Percentiles rank a stretch among this genome's conserved stretches.
These are phyloP conservation scores for Kalanchoe fedtschenkoi DNA, from an alignment of 164 flowering plant species.

Conservation along the genomic window DNA sequence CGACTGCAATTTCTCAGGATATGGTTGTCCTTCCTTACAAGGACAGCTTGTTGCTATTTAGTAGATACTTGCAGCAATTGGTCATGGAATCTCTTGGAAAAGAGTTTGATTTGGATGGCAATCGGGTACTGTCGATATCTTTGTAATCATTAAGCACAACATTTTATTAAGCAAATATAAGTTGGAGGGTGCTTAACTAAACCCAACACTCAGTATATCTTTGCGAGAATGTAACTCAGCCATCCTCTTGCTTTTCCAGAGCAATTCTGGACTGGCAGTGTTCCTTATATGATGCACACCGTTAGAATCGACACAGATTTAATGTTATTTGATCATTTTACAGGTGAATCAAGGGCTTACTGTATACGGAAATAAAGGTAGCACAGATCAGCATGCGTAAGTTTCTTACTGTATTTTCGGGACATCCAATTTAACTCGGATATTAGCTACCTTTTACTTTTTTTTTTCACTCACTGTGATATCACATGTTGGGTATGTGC, in stretches of 20 bases:
- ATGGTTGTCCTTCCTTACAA: constrained; percentile 99
- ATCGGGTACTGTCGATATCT: constrained; percentile 35
- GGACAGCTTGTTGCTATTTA: constrained; percentile 87
- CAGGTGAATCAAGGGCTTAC: constrained; percentile 92
- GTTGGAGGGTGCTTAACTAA: no score
- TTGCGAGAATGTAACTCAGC: no score
- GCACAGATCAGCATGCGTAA: constrained; percentile 99
- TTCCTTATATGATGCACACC: background rate
- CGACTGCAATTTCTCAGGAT: constrained; percentile 40
- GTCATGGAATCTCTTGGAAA: constrained; percentile 99
- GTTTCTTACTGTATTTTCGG: constrained; percentile 14
- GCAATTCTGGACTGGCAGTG: background rate
- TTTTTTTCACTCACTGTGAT: background rate
- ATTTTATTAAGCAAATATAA: no score
- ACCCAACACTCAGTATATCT: no score
- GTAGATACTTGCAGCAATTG: constrained; percentile 94
- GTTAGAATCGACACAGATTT: background rate
- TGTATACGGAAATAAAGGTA: constrained; percentile 98
- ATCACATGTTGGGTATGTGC: constrained; percentile 11
- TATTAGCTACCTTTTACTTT: background rate
- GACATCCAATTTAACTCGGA: background rate
- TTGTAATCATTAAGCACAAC: no score
- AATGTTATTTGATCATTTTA: constrained; percentile 2
- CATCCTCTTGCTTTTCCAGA: no score
- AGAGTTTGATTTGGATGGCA: constrained; percentile 91